These are phyloP conservation scores for Gamsiella multidivaricata DNA, from an alignment of 192 early-diverging fungal genomes.

Conservation along the genomic window DNA sequence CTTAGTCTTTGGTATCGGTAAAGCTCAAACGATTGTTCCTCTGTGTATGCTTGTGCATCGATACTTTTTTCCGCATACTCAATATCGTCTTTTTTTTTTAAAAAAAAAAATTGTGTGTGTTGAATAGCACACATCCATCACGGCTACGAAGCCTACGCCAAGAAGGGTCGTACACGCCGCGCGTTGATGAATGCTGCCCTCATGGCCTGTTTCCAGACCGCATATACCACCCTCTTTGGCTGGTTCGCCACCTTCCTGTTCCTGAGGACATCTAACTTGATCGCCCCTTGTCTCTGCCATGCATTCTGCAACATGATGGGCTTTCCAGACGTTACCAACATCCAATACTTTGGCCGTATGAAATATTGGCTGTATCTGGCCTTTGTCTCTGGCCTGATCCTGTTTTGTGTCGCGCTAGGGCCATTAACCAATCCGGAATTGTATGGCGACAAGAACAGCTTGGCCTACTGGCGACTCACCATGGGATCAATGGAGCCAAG, in stretches of 20 bases:
- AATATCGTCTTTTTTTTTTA: background rate
- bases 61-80: background rate
- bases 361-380: conserved; percentile 31
- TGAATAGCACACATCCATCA: conserved; percentile 78
- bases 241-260: conserved; percentile 80
- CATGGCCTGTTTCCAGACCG: conserved; percentile 67
- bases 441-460: conserved; percentile 24
- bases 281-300: conserved; percentile 67
- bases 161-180: conserved; percentile 46
- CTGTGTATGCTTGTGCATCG: background rate
- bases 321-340: conserved; percentile 70
- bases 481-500: background rate
- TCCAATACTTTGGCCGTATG: conserved; percentile 42
- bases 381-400: conserved; percentile 33
- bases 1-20: conserved; percentile 81
- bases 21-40: background rate
- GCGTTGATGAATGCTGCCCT: conserved; percentile 58
- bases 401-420: conserved; percentile 39
- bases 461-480: conserved; percentile 25
- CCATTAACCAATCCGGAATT: conserved; percentile 46
- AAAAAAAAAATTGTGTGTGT: background rate
- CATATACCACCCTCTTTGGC: conserved; percentile 83
- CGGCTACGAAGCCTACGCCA: conserved; percentile 64
- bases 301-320: conserved; percentile 84
- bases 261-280: conserved; percentile 67